Percentiles rank a stretch among this genome's conserved stretches.
Evolutionary conservation across 129 eudicot genomes (phyloP).

Genomic region (Ambrosia trifida): DNA sequence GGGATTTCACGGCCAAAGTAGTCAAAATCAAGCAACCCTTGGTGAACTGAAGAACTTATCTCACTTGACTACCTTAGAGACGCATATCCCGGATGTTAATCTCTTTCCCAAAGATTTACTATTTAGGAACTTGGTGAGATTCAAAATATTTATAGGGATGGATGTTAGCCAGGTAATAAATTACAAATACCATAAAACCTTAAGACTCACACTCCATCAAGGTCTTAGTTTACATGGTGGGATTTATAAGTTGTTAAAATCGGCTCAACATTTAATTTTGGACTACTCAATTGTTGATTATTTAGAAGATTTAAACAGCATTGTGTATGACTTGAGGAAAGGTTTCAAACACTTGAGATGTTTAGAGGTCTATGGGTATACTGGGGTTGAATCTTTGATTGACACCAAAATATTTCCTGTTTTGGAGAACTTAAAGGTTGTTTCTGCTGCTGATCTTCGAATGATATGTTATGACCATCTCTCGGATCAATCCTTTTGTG

Average conservation of each 20-base stretch:
- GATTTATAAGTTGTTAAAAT: slow-evolving; percentile 32
- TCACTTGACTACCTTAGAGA: slow-evolving; percentile 41
- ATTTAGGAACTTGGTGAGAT: slow-evolving; percentile 39
- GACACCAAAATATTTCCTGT: slow-evolving; percentile 38
- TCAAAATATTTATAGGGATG: slow-evolving; percentile 40
- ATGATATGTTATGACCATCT: slow-evolving; percentile 45
- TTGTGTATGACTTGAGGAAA: slow-evolving; percentile 38
- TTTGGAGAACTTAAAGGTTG: slow-evolving; percentile 44
- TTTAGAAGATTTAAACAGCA: slow-evolving; percentile 33
- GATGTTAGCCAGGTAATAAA: slow-evolving; percentile 30
- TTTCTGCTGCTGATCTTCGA: slow-evolving; percentile 34
- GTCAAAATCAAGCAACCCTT: slow-evolving; percentile 39
- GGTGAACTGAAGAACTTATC: slow-evolving; percentile 40
- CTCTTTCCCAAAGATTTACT: slow-evolving; percentile 39
- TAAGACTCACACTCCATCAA: slow-evolving; percentile 38
- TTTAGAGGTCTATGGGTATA: slow-evolving; percentile 38
- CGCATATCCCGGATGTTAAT: slow-evolving; percentile 39
- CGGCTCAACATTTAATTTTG: slow-evolving; percentile 39
- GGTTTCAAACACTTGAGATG: slow-evolving; percentile 36
- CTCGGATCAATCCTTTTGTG: slow-evolving; percentile 45
- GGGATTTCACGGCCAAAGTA: slow-evolving; percentile 33
- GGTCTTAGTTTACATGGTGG: slow-evolving; percentile 38
- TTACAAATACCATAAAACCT: slow-evolving; percentile 26
- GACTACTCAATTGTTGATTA: slow-evolving; percentile 33
- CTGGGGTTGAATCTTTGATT: slow-evolving; percentile 35